Base-by-base conservation (phyloP, 768 basidiomycete genomes). In the Boletus rufocinnamomeus region DNA sequence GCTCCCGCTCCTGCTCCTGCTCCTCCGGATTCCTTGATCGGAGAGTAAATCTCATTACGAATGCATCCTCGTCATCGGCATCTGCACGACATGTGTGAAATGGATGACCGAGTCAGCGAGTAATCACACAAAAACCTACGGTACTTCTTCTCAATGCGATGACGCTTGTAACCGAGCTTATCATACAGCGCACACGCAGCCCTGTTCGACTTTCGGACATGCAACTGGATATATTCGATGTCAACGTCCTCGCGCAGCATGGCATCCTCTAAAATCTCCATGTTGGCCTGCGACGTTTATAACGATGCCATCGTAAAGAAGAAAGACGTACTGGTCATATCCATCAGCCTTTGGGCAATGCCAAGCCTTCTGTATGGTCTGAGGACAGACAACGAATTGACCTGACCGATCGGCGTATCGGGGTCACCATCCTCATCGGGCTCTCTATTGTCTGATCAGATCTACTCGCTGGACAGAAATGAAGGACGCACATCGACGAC, bases 401-500 rank as follows among this genome's bases (percentile, higher is more conserved):
- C 57, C 46, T 71, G 53, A 19, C 72, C 71, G 2, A 74, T 54
- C n/a, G 40, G 58, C 0, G 16, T 47, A 17, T 49, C 34, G n/a
- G 58, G 47, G 27, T 54, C 48, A 3, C 43, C 43, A 10, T 40
- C 21, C 6, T 69, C 72, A 16, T 57, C 61, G 6, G 58, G 70
- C 27, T 74, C 71, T 59, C 71, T 72, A 25, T 45, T 19, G 7
- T 23, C 21, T 14, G 37, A 50, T 62, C n/a, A 66, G 60, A 58
- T 19, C 32, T 23, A 30, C 28, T 14, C 44, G 11, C 21, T 23
- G 32, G 34, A 52, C 21, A 16, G 28, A 21, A 41, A 37, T 46
- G n/a, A n/a, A 27, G 41, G 28, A 66, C 79, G 37, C 51, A 83
- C 83, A 84, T 81, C 49, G 83, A 82, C 0, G 79, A 80, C 21